A percentile compares a stretch with the other conserved stretches of the same genome.
Evolutionary conservation across 2,329 filamentous ascomycete genomes (phyloP).

Genomic region (Alternaria sp.): DNA sequence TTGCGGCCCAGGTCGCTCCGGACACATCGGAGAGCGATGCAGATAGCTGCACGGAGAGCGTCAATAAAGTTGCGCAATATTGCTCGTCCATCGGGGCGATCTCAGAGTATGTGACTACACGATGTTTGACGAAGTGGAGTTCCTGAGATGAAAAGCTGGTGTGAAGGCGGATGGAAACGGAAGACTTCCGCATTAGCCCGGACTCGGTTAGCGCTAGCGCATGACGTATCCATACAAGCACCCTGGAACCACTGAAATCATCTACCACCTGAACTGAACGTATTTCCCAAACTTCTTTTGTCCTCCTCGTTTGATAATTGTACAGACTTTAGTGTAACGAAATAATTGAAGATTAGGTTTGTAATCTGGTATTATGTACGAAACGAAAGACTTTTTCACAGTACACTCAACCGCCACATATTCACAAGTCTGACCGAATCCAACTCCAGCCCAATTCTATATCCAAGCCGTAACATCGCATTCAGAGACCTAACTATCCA

Average conservation of each 20-base stretch:
- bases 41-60: no score
- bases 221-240: not conserved
- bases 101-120: not conserved
- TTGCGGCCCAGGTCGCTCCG: not conserved
- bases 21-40: not conserved
- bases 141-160: not conserved
- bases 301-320: not conserved
- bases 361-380: not conserved
- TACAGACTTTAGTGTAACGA: not conserved
- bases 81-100: no score
- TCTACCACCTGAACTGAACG: not conserved
- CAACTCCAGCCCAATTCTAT: not conserved
- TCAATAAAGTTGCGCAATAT: not conserved
- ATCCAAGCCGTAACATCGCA: not conserved
- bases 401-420: not conserved
- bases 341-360: not conserved
- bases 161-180: not conserved
- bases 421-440: not conserved
- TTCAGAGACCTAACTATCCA: accelerated
- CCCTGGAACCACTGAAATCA: not conserved
- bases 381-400: not conserved
- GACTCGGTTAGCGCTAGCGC: not conserved
- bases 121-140: not conserved
- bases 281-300: not conserved
- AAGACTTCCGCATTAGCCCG: not conserved